Evolutionary conservation across 2,329 filamentous ascomycete species (phyloP).

Genomic region (Arthrobotrys megalospora): DNA sequence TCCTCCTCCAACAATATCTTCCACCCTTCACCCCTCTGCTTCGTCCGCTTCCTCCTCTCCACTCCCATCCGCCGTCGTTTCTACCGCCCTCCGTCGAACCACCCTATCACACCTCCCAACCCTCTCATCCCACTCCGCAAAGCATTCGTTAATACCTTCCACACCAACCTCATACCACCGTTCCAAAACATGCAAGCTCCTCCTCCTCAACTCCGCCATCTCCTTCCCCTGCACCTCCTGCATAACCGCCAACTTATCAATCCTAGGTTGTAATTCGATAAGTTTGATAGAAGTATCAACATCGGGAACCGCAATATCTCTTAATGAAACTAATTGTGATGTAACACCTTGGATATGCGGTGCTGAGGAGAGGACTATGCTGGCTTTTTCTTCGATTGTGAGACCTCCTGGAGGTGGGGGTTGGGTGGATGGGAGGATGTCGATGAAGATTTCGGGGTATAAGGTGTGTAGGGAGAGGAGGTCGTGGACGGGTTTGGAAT

Average conservation of each 20-base stretch:
- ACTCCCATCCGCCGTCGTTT: constrained; percentile 42
- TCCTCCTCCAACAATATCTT: not conserved
- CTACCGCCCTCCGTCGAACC: constrained; percentile 37
- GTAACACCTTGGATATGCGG: constrained; percentile 73
- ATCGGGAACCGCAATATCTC: constrained; percentile 74
- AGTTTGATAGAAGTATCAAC: constrained; percentile 73
- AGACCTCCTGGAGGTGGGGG: constrained; percentile 67
- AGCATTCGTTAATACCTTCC: constrained; percentile 69
- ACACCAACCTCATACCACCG: constrained; percentile 82
- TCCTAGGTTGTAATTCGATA: constrained; percentile 74
- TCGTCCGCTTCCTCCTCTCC: constrained; percentile 15
- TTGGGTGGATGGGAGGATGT: constrained; percentile 72
- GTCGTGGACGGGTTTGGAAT: constrained; percentile 67
- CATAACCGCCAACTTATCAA: constrained; percentile 74
- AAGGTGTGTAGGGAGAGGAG: constrained; percentile 72
- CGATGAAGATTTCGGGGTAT: constrained; percentile 68
- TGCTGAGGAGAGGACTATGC: constrained; percentile 74
- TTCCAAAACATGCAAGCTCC: constrained; percentile 76
- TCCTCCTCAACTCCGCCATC: constrained; percentile 75
- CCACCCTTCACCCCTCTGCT: constrained; percentile 6
- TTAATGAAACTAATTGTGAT: constrained; percentile 73
- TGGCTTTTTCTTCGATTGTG: constrained; percentile 71
- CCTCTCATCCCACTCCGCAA: constrained; percentile 64
- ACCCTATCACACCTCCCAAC: constrained; percentile 61
- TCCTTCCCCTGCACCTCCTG: constrained; percentile 76